Conservation (phyloP, 352 stramenopile species). For the Pythium biforme region DNA sequence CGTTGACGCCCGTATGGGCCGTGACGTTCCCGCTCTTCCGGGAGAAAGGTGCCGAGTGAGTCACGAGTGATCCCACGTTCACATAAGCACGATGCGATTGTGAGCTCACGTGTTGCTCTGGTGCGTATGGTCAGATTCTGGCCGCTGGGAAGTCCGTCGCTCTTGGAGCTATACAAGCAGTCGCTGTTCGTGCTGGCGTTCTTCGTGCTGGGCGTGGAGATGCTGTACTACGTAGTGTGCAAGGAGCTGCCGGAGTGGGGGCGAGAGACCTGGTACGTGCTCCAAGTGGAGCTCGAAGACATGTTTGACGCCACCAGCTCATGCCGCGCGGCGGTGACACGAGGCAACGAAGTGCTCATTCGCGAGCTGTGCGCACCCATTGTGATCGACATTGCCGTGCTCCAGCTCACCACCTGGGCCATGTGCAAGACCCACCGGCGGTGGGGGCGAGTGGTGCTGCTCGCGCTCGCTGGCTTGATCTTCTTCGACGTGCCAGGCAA, state of each 20-base stretch:
- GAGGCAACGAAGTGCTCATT: constrained; percentile 42
- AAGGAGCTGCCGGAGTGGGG: constrained; percentile 54
- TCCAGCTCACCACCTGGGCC: constrained; percentile 44
- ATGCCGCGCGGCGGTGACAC: constrained; percentile 43
- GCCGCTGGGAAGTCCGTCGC: constrained; percentile 60
- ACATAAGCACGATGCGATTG: not conserved
- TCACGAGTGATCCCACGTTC: not conserved
- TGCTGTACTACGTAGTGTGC: constrained; percentile 66
- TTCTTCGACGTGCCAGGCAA: constrained; percentile 46
- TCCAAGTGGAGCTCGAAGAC: constrained; percentile 42
- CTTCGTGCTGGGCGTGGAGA: constrained; percentile 37
- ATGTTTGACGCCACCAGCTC: constrained; percentile 32
- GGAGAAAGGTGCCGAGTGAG: constrained; percentile 52
- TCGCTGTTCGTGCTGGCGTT: constrained; percentile 51
- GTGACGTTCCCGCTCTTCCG: constrained; percentile 51
- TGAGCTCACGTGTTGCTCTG: not conserved
- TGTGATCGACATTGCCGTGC: constrained; percentile 41
- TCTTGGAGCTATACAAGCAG: constrained; percentile 44
- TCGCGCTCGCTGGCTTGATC: constrained; percentile 41
- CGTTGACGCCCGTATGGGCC: constrained; percentile 57
- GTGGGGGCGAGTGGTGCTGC: constrained; percentile 54
- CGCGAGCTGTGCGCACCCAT: constrained; percentile 62
- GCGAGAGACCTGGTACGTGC: constrained; percentile 33
- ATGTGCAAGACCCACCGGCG: constrained; percentile 52
- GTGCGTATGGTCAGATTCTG: constrained; percentile 43